phyloP scores from a whole-genome alignment of 2,329 filamentous ascomycete species.

The Myriosclerotinia curreyana region DNA sequence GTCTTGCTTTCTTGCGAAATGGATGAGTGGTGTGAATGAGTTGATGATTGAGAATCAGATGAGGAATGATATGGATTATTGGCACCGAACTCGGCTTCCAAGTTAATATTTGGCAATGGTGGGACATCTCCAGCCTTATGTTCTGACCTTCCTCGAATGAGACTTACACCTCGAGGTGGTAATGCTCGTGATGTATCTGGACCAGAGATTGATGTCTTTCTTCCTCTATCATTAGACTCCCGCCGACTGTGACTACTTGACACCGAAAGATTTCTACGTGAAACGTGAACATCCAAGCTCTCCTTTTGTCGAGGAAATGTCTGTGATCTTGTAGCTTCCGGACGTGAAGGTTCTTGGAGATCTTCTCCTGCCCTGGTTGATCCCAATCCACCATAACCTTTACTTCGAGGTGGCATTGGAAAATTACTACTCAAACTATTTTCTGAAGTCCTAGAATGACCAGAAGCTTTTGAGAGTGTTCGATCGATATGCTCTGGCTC shows the following conservation, averaged over 20 bases:
- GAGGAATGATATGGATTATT: slow-evolving; percentile 63
- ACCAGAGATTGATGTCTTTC: slow-evolving; percentile 34
- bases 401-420: slow-evolving; percentile 42
- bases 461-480: slow-evolving; percentile 30
- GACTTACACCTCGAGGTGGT: slow-evolving; percentile 37
- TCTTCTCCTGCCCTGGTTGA: slow-evolving; percentile 43
- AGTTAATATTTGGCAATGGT: slow-evolving; percentile 45
- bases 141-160: slow-evolving; percentile 32
- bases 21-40: slow-evolving; percentile 58
- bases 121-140: slow-evolving; percentile 30
- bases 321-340: slow-evolving; percentile 35
- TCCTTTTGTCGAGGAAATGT: slow-evolving; percentile 37
- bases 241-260: slow-evolving; percentile 2
- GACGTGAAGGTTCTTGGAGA: slow-evolving; percentile 42
- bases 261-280: not conserved
- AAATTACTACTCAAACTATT: slow-evolving; percentile 30
- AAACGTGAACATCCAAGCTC: slow-evolving; percentile 22
- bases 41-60: slow-evolving; percentile 63
- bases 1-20: slow-evolving; percentile 57
- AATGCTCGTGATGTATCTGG: slow-evolving; percentile 35
- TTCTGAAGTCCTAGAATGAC: slow-evolving; percentile 32
- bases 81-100: slow-evolving; percentile 58
- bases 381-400: slow-evolving; percentile 59
- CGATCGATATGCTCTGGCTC: slow-evolving; percentile 23
- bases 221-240: slow-evolving; percentile 22